Base-by-base conservation (phyloP, 1,284 basidiomycete species). In the Thecaphora frezii region DNA sequence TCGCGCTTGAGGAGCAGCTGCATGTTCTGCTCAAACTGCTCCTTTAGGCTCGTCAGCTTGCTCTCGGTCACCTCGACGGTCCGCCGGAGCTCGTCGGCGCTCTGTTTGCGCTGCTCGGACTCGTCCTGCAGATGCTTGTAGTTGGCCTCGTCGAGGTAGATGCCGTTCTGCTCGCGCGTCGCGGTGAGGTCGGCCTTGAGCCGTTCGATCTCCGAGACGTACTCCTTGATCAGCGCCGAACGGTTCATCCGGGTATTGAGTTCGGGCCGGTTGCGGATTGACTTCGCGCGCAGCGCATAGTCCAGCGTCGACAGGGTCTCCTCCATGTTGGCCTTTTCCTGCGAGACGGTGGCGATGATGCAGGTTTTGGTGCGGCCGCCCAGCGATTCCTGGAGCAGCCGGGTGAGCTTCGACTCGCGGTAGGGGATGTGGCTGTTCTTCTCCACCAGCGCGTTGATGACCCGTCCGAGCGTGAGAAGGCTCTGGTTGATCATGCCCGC, bases 401-500 rank as follows among this genome's bases (percentile, higher is more conserved):
- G 90, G 4, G 96, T 98, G 52, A 99, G 88, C 78, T 98, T 98
- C 18, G 84, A 85, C 58, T 85, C 84, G 47, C 78, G 86, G 80
- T 98, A 99, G 3, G 96, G 96, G 46, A 97, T 88, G 80, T 98
- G 93, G 42, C 57, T 46, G 18, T 89, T 88, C 74, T 88, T 89
- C 71, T 97, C 94, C 46, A 97, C 94, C 36, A 99, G 85, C 9
- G 91, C 92, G 68, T 94, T 97, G 78, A 99, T 98, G 44, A 99
- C 96, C 41, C 96, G 84, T 1, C 96, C 96, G 14, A 99, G 87
- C 21, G 96, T 97, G 7, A 99, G 83, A 37, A 99, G 83, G 77
- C 91, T 96, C 81, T 97, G 92, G 77, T 99, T 99, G 81, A 99
- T 99, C 89, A 96, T 96, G 9, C 96, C 96, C 1, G 96, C 96